Evolutionary conservation across 805 yeast genomes (phyloP).

Genomic region (Lachancea sp.): DNA sequence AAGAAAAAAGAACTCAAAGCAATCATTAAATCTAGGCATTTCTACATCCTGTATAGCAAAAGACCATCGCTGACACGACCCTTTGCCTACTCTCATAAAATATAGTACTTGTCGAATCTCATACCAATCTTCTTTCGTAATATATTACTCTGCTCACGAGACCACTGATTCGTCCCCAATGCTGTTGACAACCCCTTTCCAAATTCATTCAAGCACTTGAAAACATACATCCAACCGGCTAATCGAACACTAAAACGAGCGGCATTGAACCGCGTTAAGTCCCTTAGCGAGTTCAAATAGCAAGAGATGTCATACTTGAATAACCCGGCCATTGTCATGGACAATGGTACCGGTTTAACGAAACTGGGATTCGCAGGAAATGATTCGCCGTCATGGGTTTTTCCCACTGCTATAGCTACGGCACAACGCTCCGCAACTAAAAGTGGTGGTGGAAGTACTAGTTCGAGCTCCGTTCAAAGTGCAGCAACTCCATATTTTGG

Average conservation of each 20-base stretch:
- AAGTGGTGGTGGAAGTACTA: conserved; percentile 25
- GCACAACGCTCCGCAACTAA: conserved; percentile 41
- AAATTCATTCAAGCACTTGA: neutral
- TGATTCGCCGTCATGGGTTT: conserved; percentile 93
- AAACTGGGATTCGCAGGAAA: conserved; percentile 98
- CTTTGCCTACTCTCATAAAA: too few species aligned
- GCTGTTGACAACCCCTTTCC: conserved; percentile 6
- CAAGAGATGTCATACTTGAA: conserved; percentile 53
- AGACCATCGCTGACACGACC: too few species aligned
- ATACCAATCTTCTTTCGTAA: too few species aligned
- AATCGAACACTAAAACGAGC: neutral
- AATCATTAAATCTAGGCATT: too few species aligned
- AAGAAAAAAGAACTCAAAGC: too few species aligned
- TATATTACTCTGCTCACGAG: too few species aligned
- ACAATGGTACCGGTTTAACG: conserved; percentile 97
- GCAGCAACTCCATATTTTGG: conserved; percentile 24
- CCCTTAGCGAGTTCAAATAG: neutral
- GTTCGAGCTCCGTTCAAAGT: conserved; percentile 15
- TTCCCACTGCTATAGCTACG: conserved; percentile 92
- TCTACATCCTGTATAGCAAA: too few species aligned
- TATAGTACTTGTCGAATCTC: too few species aligned
- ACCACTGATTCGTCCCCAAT: too few species aligned
- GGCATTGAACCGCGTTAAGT: neutral
- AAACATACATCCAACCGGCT: too few species aligned
- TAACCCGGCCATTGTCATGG: conserved; percentile 95